Evolutionary conservation across 2,329 filamentous ascomycete genomes (phyloP), one percentile per base, ranked within the genome.

Genomic region (Neofusicoccum sp.): DNA sequence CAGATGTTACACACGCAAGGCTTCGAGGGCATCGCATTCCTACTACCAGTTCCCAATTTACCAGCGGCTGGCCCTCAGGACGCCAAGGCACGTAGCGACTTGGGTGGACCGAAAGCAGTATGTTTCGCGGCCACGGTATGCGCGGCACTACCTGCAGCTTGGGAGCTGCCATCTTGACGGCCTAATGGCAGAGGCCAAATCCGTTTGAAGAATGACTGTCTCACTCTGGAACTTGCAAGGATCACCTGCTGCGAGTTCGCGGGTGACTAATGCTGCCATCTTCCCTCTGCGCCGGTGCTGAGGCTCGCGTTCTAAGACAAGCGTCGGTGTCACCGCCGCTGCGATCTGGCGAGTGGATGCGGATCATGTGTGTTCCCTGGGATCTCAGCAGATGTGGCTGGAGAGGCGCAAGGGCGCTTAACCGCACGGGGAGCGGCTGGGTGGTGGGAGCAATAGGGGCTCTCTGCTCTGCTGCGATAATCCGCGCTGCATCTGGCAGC

Each of bases 81-180:
- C 43, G 59, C 59, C 59, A 61, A 61, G 59, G 34, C 49, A 30
- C 58, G 40, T 36, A 44, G 47, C 38, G 58, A 51, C 58, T 54
- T 61, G 59, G 49, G 49, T 57, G 51, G 59, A 61, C 59, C 59
- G 59, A 61, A 61, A 61, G 59, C 59, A 61, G 59, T 61, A 61
- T 61, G 59, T 61, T 61, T 61, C 59, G 59, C 59, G 59, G 59
- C 48, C 59, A 57, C 49, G 59, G 59, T 61, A 61, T 61, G 59
- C 59, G 59, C 59, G 59, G 59, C 59, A 57, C 49, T 47, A 57
- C 59, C 45, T 61, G 49, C 59, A 34, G 43, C 59, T 57, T 41
- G 49, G 51, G 47, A 47, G 6, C 49, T 57, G 31, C 49, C 59
- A 40, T 34, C 41, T 41, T 20, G 49, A 48, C 57, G 43, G 43